Evolutionary conservation across 805 yeast genomes (phyloP).

Genomic region (Huiozyma sinensis): DNA sequence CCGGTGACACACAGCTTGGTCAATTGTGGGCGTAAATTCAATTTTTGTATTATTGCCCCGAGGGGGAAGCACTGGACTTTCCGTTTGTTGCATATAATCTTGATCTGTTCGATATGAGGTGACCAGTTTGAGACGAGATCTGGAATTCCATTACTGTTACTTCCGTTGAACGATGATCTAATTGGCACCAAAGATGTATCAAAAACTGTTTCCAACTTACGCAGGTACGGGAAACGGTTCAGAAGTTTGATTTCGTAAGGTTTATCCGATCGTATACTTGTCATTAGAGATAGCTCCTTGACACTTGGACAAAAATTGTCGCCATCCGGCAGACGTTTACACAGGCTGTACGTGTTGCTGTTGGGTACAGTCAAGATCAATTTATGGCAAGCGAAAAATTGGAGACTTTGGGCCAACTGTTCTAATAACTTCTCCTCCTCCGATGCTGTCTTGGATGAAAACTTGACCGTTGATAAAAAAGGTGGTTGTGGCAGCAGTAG

Average conservation of each 20-base stretch:
- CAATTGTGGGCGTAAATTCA: constrained; percentile 1
- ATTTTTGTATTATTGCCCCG: constrained; percentile 3
- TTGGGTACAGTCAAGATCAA: constrained; percentile 14
- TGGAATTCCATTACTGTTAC: constrained; percentile 1
- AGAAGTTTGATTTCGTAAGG: constrained; percentile 12
- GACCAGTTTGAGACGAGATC: constrained; percentile 7
- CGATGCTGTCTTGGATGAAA: constrained; percentile 13
- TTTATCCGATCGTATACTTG: constrained; percentile 13
- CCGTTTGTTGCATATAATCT: constrained; percentile 14
- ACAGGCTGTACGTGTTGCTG: constrained; percentile 11
- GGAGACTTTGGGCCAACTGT: constrained; percentile 7
- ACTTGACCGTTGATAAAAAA: constrained; percentile 7
- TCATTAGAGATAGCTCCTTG: constrained; percentile 13
- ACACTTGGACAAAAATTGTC: constrained; percentile 4
- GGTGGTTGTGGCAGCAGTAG: background rate
- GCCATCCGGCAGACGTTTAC: constrained; percentile 7
- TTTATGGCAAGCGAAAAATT: constrained; percentile 7
- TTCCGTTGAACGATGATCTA: background rate
- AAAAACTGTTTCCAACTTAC: constrained; percentile 15
- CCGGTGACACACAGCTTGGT: constrained; percentile 15
- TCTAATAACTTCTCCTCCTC: constrained; percentile 17
- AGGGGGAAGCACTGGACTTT: constrained; percentile 14
- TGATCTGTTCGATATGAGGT: constrained; percentile 12
- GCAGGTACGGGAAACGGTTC: constrained; percentile 10
- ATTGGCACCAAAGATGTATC: constrained; percentile 11